Evolutionary conservation across 257 asterid species (phyloP).

Genomic region (Ajuga chamaepitys): DNA sequence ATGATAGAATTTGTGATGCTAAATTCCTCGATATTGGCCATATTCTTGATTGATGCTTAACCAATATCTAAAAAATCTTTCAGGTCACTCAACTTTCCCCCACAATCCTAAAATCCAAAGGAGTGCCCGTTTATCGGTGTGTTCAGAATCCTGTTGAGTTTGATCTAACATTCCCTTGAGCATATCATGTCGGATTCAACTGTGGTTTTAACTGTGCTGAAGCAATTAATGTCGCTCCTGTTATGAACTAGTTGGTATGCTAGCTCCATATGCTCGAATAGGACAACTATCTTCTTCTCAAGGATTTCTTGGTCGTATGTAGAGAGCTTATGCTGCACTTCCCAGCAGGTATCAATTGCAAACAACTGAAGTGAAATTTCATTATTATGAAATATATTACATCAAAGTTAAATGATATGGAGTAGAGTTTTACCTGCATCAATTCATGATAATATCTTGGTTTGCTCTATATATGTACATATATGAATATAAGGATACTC

Average conservation of each 20-base stretch:
- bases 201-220: constrained; percentile 97
- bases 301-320: constrained; percentile 58
- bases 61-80: constrained; percentile 16
- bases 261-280: constrained; percentile 93
- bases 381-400: too few species aligned
- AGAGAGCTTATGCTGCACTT: constrained; percentile 74
- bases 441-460: too few species aligned
- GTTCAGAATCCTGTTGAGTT: constrained; percentile 92
- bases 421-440: too few species aligned
- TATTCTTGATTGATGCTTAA: constrained; percentile 9
- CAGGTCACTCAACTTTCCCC: constrained; percentile 98
- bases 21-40: background rate
- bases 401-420: constrained; percentile 95
- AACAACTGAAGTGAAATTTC: background rate
- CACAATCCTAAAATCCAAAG: constrained; percentile 64
- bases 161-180: constrained; percentile 88
- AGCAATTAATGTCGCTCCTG: constrained; percentile 93
- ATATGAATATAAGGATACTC: too few species aligned
- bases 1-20: background rate
- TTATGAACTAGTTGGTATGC: constrained; percentile 94
- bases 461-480: too few species aligned
- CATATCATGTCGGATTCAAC: too few species aligned
- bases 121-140: constrained; percentile 90
- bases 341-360: constrained; percentile 79
- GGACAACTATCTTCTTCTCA: constrained; percentile 61